Conservation (phyloP, 106 monocot genomes). For the Amphibolis antarctica region DNA sequence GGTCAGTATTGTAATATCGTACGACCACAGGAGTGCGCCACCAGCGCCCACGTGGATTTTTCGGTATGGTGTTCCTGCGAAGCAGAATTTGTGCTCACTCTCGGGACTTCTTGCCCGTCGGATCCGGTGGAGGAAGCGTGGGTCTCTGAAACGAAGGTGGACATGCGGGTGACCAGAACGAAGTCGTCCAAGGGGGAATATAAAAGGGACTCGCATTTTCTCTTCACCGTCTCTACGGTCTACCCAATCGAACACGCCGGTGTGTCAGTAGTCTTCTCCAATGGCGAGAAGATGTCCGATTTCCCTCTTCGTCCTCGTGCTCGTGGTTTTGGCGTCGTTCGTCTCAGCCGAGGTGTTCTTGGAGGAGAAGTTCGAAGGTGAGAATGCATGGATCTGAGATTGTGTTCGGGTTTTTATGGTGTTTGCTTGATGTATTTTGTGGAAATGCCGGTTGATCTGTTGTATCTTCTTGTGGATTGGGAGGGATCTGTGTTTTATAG, state of each 20-base stretch:
- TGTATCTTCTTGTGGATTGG: background rate
- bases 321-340: constrained; percentile 8
- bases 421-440: background rate
- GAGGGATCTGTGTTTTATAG: background rate
- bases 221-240: background rate
- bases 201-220: background rate
- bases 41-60: too few relatives aligned
- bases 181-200: too few relatives aligned
- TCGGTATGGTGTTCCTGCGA: too few relatives aligned
- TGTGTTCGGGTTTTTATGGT: background rate
- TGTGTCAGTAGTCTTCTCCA: background rate
- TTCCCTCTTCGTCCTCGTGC: constrained; percentile 7
- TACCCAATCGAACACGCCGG: background rate
- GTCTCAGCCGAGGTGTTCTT: constrained; percentile 41
- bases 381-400: background rate
- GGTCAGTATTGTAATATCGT: too few relatives aligned
- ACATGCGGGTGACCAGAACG: too few relatives aligned
- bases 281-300: constrained; percentile 22
- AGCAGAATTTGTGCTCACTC: too few relatives aligned
- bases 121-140: too few relatives aligned
- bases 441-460: background rate
- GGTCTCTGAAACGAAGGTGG: too few relatives aligned
- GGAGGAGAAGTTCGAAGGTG: constrained; percentile 43
- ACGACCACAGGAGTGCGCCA: too few relatives aligned
- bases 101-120: too few relatives aligned